A percentile compares a stretch with the other conserved stretches of the same genome.
Evolutionary conservation across 345 rosid genomes (phyloP).

Genomic region (Durio zibethinus): DNA sequence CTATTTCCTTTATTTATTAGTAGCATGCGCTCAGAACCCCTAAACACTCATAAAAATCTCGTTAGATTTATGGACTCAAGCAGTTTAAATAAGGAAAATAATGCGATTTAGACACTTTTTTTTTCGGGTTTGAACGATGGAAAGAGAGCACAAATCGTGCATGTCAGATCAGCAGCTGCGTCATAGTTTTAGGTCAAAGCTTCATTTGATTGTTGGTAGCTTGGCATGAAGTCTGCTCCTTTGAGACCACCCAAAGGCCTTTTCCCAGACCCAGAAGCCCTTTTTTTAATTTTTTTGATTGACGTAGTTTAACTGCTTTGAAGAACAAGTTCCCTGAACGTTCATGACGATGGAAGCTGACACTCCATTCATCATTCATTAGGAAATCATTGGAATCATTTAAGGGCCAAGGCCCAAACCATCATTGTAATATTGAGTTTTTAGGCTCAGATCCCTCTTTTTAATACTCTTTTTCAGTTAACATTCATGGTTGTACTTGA

Average conservation of each 20-base stretch:
- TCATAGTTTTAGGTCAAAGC: conserved; percentile 1
- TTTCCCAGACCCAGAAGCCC: neutral
- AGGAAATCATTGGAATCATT: neutral
- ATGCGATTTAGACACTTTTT: neutral
- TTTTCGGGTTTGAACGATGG: neutral
- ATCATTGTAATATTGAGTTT: neutral
- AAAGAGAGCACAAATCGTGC: neutral
- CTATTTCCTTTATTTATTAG: neutral
- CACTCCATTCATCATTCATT: neutral
- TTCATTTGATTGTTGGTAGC: neutral
- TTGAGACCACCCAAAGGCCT: conserved; percentile 1
- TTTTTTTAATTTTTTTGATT: neutral
- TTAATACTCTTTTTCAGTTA: no score
- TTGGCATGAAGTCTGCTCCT: neutral
- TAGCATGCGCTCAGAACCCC: neutral
- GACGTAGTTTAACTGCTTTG: no score
- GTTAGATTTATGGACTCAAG: neutral
- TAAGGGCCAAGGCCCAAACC: neutral
- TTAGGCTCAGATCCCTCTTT: neutral
- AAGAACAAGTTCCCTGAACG: neutral
- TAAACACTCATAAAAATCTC: neutral
- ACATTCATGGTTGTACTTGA: no score
- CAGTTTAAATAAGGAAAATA: neutral
- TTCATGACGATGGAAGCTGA: neutral
- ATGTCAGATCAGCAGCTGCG: conserved; percentile 9